These are phyloP conservation scores for Plasmodium berghei DNA, from an alignment of 169 alveolate genomes.

Conservation along the genomic window DNA sequence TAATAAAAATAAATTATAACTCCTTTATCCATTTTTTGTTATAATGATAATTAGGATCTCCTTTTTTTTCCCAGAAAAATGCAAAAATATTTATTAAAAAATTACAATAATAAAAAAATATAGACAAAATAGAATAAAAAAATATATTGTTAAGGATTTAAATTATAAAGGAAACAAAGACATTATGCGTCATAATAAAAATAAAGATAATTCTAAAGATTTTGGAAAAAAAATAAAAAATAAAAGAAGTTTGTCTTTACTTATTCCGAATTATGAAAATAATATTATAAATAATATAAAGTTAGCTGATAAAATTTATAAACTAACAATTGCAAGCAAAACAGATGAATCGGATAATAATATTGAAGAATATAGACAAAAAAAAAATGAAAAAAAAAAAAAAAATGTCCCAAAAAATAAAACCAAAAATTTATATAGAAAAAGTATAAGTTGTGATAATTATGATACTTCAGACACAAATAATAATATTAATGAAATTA, in stretches of 20 bases:
- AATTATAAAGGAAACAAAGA: constrained; percentile 14
- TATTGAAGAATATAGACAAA: background rate
- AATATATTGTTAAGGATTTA: background rate
- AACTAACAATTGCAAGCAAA: constrained; percentile 9
- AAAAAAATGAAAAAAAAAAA: constrained; percentile 10
- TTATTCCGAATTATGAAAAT: constrained; percentile 45
- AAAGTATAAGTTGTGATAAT: constrained; percentile 54
- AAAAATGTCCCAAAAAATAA: constrained; percentile 14
- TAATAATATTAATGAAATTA: constrained; percentile 43
- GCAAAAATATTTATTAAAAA: too few relatives aligned
- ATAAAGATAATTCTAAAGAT: constrained; percentile 24
- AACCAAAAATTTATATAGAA: constrained; percentile 27
- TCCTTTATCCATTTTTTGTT: background rate
- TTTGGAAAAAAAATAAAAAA: constrained; percentile 27
- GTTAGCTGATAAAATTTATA: constrained; percentile 50
- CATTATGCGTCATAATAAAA: background rate
- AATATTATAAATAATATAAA: constrained; percentile 56
- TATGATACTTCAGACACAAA: constrained; percentile 16
- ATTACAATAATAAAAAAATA: background rate
- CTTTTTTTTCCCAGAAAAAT: constrained; percentile 1
- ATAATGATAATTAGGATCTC: background rate
- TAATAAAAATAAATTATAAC: too few relatives aligned
- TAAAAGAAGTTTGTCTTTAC: constrained; percentile 51
- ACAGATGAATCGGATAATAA: constrained; percentile 27
- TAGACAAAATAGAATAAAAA: constrained; percentile 3